Evolutionary conservation across 129 eudicot species (phyloP).

Genomic region (Oenanthe sinensis): DNA sequence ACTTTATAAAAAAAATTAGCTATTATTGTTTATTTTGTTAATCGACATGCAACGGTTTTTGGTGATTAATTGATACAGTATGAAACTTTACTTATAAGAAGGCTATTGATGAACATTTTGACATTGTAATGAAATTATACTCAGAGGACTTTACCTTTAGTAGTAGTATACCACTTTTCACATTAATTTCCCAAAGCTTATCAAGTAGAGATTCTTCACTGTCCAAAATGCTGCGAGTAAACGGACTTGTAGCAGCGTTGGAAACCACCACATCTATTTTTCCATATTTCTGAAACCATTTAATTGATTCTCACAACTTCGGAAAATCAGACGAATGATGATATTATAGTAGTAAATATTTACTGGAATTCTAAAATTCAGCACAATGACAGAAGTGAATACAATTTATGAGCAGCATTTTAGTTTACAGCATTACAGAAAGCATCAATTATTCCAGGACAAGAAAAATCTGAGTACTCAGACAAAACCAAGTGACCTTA

Average conservation of each 20-base stretch:
- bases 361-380: not conserved
- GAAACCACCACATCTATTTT: slow-evolving; percentile 82
- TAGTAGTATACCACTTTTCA: slow-evolving; percentile 70
- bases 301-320: not conserved
- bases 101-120: not conserved
- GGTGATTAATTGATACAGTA: not conserved
- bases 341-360: not conserved
- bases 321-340: not conserved
- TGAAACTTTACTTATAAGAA: not conserved
- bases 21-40: not conserved
- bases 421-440: not conserved
- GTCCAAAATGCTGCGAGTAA: slow-evolving; percentile 45
- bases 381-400: not conserved
- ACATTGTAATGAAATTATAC: not conserved
- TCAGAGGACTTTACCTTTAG: slow-evolving; percentile 37
- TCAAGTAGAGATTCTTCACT: slow-evolving; percentile 75
- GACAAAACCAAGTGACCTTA: not conserved
- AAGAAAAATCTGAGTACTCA: not conserved
- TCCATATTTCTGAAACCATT: slow-evolving; percentile 68
- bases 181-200: slow-evolving; percentile 93
- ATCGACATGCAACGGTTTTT: not conserved
- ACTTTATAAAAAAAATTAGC: too few relatives aligned
- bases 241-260: slow-evolving; percentile 92
- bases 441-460: not conserved
- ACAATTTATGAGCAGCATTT: too few relatives aligned